Conservation (phyloP, 331 rosid species). For the Saraca asoca region DNA sequence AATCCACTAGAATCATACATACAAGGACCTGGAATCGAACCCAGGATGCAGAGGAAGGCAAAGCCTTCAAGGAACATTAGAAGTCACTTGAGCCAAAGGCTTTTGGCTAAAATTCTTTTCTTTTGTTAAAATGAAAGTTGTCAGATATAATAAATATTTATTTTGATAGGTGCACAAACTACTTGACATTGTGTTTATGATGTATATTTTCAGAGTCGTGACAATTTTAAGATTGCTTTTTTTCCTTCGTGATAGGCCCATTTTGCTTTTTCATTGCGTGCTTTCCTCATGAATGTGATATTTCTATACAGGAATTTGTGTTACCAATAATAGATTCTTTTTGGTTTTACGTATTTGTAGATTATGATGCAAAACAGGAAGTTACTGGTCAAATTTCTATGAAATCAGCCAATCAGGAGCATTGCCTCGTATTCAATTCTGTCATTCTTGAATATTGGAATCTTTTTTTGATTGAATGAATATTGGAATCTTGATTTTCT, state of each 20-base stretch:
- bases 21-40: too few relatives aligned
- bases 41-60: too few relatives aligned
- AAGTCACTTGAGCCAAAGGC: too few relatives aligned
- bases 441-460: neutral
- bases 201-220: neutral
- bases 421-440: neutral
- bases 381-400: neutral
- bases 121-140: too few relatives aligned
- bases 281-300: neutral
- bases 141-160: too few relatives aligned
- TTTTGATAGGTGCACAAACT: too few relatives aligned
- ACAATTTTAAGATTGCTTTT: neutral
- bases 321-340: neutral
- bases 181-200: neutral
- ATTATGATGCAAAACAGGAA: too few relatives aligned
- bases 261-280: neutral
- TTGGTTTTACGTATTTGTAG: neutral
- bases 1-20: too few relatives aligned
- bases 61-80: too few relatives aligned
- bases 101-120: too few relatives aligned
- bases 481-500: neutral
- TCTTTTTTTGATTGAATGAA: too few relatives aligned
- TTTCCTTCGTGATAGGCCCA: neutral
- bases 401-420: neutral
- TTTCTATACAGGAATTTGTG: neutral